These are phyloP conservation scores for Neofusicoccum laricinum DNA, from an alignment of 2,329 filamentous ascomycete species.

Conservation along the genomic window DNA sequence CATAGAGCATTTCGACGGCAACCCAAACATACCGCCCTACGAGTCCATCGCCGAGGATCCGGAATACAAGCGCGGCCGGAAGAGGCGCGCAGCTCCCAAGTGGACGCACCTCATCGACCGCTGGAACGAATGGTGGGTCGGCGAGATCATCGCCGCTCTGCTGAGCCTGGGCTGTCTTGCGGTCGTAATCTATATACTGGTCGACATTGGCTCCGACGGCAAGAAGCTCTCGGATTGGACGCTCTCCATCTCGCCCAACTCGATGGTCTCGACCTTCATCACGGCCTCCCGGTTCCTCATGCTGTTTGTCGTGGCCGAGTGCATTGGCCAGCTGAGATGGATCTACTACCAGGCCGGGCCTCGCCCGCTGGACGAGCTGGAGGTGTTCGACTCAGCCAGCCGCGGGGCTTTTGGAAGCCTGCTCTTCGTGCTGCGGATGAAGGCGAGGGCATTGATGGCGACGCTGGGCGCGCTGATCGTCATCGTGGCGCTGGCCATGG, in stretches of 20 bases:
- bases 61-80: background rate
- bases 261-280: conserved; percentile 33
- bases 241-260: conserved; percentile 23
- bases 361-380: conserved; percentile 24
- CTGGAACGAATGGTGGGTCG: conserved; percentile 3
- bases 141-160: background rate
- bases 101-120: background rate
- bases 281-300: conserved; percentile 31
- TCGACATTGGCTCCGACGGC: background rate
- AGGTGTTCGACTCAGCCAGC: conserved; percentile 29
- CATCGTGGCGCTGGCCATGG: conserved; percentile 15
- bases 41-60: conserved; percentile 11
- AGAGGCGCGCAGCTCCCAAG: background rate
- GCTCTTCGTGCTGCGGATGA: background rate
- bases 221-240: background rate
- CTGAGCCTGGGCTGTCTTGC: background rate
- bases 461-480: conserved; percentile 15
- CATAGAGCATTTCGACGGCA: conserved; percentile 11
- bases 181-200: background rate
- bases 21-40: conserved; percentile 9
- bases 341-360: conserved; percentile 21
- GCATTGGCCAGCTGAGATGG: conserved; percentile 40
- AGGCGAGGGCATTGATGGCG: conserved; percentile 3
- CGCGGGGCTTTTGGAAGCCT: conserved; percentile 18
- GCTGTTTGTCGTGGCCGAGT: conserved; percentile 30